Evolutionary conservation across 148 eudicot genomes (phyloP), one percentile per base, ranked within the genome.

Genomic region (Silene latifolia): DNA sequence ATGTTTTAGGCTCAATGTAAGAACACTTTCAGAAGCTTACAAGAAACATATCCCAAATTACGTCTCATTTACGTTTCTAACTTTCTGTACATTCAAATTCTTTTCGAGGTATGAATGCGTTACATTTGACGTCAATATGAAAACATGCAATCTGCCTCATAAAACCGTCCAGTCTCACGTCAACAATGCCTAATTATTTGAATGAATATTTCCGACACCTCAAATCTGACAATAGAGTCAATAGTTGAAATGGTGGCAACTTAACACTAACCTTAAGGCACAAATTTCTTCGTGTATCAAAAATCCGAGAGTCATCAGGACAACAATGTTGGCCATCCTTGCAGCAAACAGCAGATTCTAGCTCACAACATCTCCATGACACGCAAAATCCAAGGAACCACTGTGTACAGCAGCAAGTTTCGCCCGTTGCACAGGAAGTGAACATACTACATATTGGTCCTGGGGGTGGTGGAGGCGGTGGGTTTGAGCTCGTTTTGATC

Each of bases 181-280:
- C n/a, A n/a, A n/a, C n/a, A n/a, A n/a, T n/a, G n/a, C n/a, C n/a
- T n/a, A n/a, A 27, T 35, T 35, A 35, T 1, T 35, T 35, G 4
- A 35, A 35, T 5, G 39, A 27, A 27, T 27, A 27, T 27, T 27
- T 27, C 2, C 29, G 29, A 48, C 29, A 27, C 29, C 29, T 27
- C 29, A 27, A 27, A 27, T 1, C 29, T 27, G 2, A 27, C 29
- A n/a, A n/a, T n/a, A n/a, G n/a, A n/a, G n/a, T n/a, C n/a, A n/a
- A n/a, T n/a, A n/a, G n/a, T n/a, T n/a, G n/a, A n/a, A n/a, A n/a
- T n/a, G n/a, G n/a, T n/a, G n/a, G n/a, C n/a, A n/a, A n/a, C n/a
- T n/a, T n/a, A 27, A 27, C 54, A 79, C 91, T 67, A 77, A 96
- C 99, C 98, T 86, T 89, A 80, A 92, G 94, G 83, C 99, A 95